Evolutionary conservation across 1,139 yeast species (phyloP).

Genomic region (Sugiyamaella grinbergsii): DNA sequence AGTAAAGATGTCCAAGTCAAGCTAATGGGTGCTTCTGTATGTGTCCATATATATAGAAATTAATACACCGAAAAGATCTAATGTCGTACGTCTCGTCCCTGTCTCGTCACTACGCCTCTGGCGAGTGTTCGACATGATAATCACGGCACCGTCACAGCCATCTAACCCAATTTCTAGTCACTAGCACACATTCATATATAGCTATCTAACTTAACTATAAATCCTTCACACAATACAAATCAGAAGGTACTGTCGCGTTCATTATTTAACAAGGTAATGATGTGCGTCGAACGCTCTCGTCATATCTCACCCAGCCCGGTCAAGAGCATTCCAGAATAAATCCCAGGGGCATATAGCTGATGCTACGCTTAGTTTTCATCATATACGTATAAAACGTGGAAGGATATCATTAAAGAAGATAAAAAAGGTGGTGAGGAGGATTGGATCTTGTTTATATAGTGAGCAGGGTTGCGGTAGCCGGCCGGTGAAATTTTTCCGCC

Average conservation of each 20-base stretch:
- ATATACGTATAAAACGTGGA: slow-evolving; percentile 44
- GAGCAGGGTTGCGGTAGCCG: slow-evolving; percentile 43
- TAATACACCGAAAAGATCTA: too few relatives aligned
- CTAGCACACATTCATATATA: background rate
- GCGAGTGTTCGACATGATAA: too few relatives aligned
- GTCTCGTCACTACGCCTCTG: too few relatives aligned
- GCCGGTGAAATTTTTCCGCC: too few relatives aligned
- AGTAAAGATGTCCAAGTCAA: slow-evolving; percentile 44
- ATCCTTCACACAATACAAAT: slow-evolving; percentile 23
- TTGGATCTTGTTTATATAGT: slow-evolving; percentile 36
- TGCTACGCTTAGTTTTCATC: slow-evolving; percentile 42
- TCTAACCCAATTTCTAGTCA: too few relatives aligned
- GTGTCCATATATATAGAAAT: too few relatives aligned
- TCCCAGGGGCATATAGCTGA: slow-evolving; percentile 35
- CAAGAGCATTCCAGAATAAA: slow-evolving; percentile 38
- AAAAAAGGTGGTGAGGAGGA: slow-evolving; percentile 18
- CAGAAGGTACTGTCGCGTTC: slow-evolving; percentile 42
- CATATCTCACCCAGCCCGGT: slow-evolving; percentile 46
- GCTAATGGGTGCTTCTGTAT: background rate
- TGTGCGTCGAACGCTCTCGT: slow-evolving; percentile 44
- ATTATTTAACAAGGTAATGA: slow-evolving; percentile 43
- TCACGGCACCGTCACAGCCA: too few relatives aligned
- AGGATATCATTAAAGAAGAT: slow-evolving; percentile 37
- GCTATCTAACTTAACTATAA: slow-evolving; percentile 7
- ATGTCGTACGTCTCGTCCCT: too few relatives aligned